Evolutionary conservation across 1,284 basidiomycete species (phyloP).

Genomic region (Fomitopsis schrenkii): DNA sequence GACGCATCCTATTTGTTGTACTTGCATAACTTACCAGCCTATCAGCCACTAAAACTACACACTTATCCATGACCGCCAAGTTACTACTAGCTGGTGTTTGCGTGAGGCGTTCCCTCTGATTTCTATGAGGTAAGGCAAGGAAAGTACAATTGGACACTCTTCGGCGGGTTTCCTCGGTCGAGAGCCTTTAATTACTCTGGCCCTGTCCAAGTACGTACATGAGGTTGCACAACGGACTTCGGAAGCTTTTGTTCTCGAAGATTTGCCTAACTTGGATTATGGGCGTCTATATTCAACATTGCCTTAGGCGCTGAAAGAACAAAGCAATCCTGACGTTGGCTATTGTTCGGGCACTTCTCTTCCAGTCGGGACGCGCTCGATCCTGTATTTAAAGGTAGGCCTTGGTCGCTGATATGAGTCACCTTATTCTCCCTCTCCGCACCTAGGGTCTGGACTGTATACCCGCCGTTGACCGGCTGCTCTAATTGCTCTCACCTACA

Average conservation of each 20-base stretch:
- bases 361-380: neutral
- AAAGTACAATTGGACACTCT: too few relatives aligned
- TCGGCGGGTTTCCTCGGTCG: too few relatives aligned
- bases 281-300: neutral
- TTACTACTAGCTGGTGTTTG: too few relatives aligned
- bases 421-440: neutral
- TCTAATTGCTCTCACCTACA: neutral
- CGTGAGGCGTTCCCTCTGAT: too few relatives aligned
- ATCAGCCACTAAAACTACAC: too few relatives aligned
- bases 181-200: too few relatives aligned
- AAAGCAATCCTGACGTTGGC: neutral
- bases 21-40: too few relatives aligned
- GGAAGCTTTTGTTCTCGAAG: neutral
- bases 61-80: too few relatives aligned
- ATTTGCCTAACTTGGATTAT: neutral
- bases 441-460: neutral
- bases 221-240: too few relatives aligned
- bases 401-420: neutral
- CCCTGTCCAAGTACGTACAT: too few relatives aligned
- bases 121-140: too few relatives aligned
- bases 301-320: neutral
- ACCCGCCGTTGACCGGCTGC: neutral
- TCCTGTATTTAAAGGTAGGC: neutral
- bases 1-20: neutral
- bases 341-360: neutral